Evolutionary conservation across 306 rosid species (phyloP).

Genomic region (Castanea sativa): DNA sequence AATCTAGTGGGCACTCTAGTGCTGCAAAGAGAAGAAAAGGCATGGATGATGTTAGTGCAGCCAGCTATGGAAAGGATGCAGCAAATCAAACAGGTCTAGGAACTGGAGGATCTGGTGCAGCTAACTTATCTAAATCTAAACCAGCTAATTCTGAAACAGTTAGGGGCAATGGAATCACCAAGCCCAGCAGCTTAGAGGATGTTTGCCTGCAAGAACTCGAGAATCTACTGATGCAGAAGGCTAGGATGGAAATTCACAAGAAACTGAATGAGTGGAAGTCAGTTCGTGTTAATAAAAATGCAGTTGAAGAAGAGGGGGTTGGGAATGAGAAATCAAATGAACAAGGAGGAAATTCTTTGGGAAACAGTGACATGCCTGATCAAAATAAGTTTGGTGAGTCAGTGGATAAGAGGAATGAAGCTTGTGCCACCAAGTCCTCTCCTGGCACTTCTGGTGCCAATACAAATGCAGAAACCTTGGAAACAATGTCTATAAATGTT

Average conservation of each 20-base stretch:
- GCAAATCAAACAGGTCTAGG: conserved; percentile 41
- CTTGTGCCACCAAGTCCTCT: conserved; percentile 10
- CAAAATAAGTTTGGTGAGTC: conserved; percentile 1
- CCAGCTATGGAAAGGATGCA: conserved; percentile 32
- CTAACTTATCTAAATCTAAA: conserved; percentile 28
- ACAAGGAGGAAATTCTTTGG: conserved; percentile 23
- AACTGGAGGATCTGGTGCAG: conserved; percentile 37
- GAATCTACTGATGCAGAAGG: conserved; percentile 51
- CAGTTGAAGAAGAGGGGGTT: conserved; percentile 12
- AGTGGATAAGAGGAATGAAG: conserved; percentile 20
- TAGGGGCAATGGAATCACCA: conserved; percentile 26
- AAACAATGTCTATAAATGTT: conserved; percentile 49
- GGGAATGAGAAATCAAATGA: conserved; percentile 16
- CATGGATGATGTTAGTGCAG: conserved; percentile 40
- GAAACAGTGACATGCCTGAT: not conserved
- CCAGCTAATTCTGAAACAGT: conserved; percentile 18
- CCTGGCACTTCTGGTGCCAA: conserved; percentile 15
- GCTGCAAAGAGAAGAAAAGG: conserved; percentile 68
- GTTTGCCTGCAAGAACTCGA: conserved; percentile 42
- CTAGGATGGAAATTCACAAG: conserved; percentile 56
- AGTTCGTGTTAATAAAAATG: conserved; percentile 11
- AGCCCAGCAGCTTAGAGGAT: conserved; percentile 27
- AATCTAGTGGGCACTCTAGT: conserved; percentile 37
- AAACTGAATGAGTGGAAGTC: conserved; percentile 43
- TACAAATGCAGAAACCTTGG: conserved; percentile 13